Percentiles rank a stretch among this genome's conserved stretches.
These are phyloP conservation scores for Sequoiadendron giganteum DNA, from an alignment of 75 land plant genomes.

Conservation along the genomic window DNA sequence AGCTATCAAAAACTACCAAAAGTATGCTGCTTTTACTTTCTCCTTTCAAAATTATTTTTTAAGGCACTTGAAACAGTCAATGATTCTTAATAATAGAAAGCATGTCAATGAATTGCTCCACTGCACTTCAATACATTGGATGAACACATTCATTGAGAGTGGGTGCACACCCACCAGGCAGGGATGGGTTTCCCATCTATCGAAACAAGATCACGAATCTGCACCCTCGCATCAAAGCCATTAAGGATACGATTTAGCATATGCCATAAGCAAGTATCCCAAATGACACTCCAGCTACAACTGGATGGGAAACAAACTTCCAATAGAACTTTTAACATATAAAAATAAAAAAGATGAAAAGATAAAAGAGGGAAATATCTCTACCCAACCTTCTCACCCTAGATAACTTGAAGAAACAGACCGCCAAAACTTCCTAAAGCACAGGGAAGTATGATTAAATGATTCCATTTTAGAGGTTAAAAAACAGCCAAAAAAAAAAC, in stretches of 20 bases:
- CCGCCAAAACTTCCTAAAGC: no score
- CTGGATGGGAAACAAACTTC: neutral
- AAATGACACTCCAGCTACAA: neutral
- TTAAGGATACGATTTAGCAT: neutral
- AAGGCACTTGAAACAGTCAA: neutral
- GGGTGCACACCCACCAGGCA: neutral
- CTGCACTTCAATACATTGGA: neutral
- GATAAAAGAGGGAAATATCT: no score
- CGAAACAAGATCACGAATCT: neutral
- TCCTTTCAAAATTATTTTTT: no score
- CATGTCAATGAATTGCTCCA: neutral
- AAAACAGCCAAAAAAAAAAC: no score
- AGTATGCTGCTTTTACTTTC: neutral
- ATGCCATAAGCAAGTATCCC: neutral
- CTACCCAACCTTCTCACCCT: no score
- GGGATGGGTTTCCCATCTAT: neutral
- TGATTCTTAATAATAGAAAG: neutral
- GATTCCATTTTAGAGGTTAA: no score
- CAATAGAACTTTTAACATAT: no score
- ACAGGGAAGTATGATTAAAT: no score
- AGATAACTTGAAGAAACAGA: no score
- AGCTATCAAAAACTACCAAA: neutral
- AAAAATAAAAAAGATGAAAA: no score
- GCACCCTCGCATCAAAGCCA: neutral
- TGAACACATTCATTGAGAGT: neutral